A percentile compares a stretch with the other conserved stretches of the same genome.
phyloP scores from a whole-genome alignment of 495 filamentous ascomycete species.

The Usnea hakonensis region DNA sequence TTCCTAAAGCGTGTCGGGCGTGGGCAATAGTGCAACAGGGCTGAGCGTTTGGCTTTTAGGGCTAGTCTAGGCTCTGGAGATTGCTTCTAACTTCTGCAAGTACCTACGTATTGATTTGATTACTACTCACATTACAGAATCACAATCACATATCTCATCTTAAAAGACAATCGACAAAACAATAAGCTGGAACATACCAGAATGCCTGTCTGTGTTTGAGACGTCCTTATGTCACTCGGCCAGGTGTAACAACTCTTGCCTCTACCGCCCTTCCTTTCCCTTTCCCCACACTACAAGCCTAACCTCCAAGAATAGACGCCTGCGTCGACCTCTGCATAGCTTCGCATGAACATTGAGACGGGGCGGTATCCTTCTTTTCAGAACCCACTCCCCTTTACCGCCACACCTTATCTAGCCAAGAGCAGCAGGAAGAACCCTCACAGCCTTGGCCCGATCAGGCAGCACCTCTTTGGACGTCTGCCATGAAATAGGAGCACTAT shows the following conservation, averaged over 20 bases:
- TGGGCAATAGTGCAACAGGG: no score
- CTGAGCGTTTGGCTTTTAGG: not conserved
- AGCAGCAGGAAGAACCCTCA: not conserved
- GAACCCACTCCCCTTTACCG: not conserved
- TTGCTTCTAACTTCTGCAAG: no score
- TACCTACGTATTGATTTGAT: no score
- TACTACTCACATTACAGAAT: no score
- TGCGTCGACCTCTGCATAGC: not conserved
- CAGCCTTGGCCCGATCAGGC: not conserved
- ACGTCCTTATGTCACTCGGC: not conserved
- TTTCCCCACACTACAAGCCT: not conserved
- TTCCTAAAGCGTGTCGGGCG: not conserved
- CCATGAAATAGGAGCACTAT: not conserved
- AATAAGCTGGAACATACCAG: no score
- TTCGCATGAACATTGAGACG: not conserved
- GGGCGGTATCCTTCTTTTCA: not conserved
- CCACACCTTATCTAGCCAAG: not conserved
- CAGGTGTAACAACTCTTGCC: not conserved
- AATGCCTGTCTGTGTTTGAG: not conserved
- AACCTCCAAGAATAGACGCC: not conserved
- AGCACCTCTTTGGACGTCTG: not conserved
- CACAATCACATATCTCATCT: no score
- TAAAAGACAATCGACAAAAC: no score
- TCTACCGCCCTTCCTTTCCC: not conserved
- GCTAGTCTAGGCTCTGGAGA: no score